Conservation (phyloP, 495 filamentous ascomycete species). For the Hypomontagnella submonticulosa region DNA sequence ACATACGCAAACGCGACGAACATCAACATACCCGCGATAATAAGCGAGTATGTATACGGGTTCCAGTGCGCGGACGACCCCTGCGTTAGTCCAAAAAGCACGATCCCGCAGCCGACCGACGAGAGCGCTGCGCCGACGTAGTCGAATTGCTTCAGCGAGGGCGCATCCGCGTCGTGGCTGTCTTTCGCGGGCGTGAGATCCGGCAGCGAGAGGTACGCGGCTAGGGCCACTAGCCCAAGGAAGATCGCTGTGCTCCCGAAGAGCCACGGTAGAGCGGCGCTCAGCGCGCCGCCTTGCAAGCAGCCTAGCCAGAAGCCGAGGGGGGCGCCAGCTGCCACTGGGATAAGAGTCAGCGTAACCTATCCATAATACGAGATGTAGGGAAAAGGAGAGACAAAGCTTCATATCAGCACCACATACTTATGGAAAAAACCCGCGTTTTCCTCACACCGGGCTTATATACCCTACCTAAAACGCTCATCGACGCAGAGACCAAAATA, state of each 20-base stretch:
- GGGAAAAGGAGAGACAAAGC: background rate
- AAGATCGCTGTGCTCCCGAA: slow-evolving; percentile 60
- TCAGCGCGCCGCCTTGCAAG: slow-evolving; percentile 53
- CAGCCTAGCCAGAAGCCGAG: slow-evolving; percentile 54
- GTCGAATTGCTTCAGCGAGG: slow-evolving; percentile 55
- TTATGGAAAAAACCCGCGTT: slow-evolving; percentile 69
- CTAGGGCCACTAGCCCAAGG: slow-evolving; percentile 70
- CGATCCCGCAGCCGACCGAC: slow-evolving; percentile 61
- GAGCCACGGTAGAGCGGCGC: slow-evolving; percentile 57
- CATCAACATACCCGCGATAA: slow-evolving; percentile 63
- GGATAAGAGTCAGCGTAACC: background rate
- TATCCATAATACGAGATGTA: background rate
- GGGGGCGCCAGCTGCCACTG: slow-evolving; percentile 68
- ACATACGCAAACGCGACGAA: slow-evolving; percentile 61
- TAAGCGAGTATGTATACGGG: slow-evolving; percentile 62
- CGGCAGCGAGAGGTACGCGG: slow-evolving; percentile 53
- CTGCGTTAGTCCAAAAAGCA: slow-evolving; percentile 66
- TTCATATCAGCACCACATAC: slow-evolving; percentile 14
- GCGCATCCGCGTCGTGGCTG: slow-evolving; percentile 34
- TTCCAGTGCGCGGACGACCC: slow-evolving; percentile 61
- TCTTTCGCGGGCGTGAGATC: slow-evolving; percentile 50
- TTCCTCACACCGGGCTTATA: slow-evolving; percentile 65
- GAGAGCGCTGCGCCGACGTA: slow-evolving; percentile 57
- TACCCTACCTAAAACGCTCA: slow-evolving; percentile 67
- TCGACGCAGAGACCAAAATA: slow-evolving; percentile 66